phyloP scores from a whole-genome alignment of 345 rosid species.

The Psidium guajava region DNA sequence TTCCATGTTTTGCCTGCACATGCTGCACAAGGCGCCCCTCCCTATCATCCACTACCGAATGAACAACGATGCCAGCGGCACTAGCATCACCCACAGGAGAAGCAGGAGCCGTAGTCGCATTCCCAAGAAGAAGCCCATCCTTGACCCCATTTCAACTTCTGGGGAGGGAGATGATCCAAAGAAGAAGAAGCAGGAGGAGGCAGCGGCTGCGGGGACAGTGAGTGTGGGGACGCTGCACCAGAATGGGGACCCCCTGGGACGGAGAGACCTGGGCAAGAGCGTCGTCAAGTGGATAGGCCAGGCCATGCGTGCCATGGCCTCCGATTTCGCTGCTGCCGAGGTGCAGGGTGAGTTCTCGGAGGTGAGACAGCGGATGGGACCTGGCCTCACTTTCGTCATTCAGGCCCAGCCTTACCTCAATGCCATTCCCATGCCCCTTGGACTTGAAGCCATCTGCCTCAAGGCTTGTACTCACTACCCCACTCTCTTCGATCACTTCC shows the following conservation, averaged over 20 bases:
- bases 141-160: background rate
- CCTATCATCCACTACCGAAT: background rate
- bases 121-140: background rate
- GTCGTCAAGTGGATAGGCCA: constrained; percentile 78
- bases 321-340: constrained; percentile 69
- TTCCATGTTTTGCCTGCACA: background rate
- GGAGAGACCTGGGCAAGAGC: constrained; percentile 63
- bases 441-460: constrained; percentile 70
- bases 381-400: constrained; percentile 84
- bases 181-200: background rate
- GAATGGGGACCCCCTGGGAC: constrained; percentile 82
- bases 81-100: background rate
- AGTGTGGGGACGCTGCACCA: constrained; percentile 21
- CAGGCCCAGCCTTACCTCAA: constrained; percentile 82
- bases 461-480: constrained; percentile 89
- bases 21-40: background rate
- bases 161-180: background rate
- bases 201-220: background rate
- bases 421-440: constrained; percentile 77
- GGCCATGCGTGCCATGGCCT: constrained; percentile 82
- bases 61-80: background rate
- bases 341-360: constrained; percentile 66
- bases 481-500: constrained; percentile 86
- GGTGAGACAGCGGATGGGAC: constrained; percentile 60
- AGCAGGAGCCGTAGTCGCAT: background rate